Base-by-base conservation (phyloP, 495 filamentous ascomycete genomes). In the Chaetomidium leptoderma region DNA sequence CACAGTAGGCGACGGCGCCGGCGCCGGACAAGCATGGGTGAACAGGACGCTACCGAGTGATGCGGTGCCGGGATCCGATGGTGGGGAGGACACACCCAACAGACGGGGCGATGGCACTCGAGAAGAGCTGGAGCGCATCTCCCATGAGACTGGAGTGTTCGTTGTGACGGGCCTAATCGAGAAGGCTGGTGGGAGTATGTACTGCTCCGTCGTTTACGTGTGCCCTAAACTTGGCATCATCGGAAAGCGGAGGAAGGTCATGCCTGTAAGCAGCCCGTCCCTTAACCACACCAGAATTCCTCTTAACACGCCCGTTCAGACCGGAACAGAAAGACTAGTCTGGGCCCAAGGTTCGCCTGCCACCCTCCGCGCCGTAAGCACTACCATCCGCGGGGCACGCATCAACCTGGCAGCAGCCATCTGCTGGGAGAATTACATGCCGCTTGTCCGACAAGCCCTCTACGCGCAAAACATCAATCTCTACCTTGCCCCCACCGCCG, bases 391-490 rank as follows among this genome's bases (percentile, higher is more conserved):
- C 21, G 89, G 88, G 21, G 83, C 92, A 14, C 83, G 81, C 43
- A 72, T 97, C 19, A 91, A 85, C 16, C 73, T 96, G 7, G 92
- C 84, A 0, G 84, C 89, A 0, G 92, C 92, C 2, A 95, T 97
- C 40, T 97, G 92, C 75, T 97, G 92, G 92, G 92, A 97, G 72
- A 97, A 90, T 62, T 95, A 90, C 67, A 97, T 97, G 92, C 92
- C 92, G 0, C 74, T 97, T 19, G 79, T 97, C 1, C 71, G 77
- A 4, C 77, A 79, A 48, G 63, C 84, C 21, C 78, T 97, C 17
- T 97, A 97, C 65, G 79, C 83, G 2, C 92, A 97, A 71, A 95
- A 96, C 66, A 87, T 96, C 55, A 95, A 92, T 66, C 76, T 97
- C 21, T 97, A 95, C 64, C 83, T 97, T 16, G 91, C 92, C 0